Percentiles rank a stretch among this genome's conserved stretches.
These are phyloP conservation scores for Talaromyces stipitatus DNA, from an alignment of 495 filamentous ascomycete species.

Conservation along the genomic window DNA sequence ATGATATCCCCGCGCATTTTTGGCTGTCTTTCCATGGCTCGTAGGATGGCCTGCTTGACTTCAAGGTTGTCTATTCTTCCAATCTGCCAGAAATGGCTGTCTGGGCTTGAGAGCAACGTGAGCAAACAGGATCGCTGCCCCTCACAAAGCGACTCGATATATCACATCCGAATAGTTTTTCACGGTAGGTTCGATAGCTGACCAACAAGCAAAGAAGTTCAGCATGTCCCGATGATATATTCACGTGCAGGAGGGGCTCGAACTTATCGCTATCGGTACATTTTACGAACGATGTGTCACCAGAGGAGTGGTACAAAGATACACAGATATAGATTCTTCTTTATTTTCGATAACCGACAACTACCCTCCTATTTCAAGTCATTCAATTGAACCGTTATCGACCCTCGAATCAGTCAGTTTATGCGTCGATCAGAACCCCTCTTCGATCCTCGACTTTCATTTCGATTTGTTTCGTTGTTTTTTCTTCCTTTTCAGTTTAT, in stretches of 20 bases:
- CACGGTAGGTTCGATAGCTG: too few species aligned
- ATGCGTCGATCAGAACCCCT: background rate
- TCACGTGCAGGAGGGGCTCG: background rate
- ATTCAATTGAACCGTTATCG: background rate
- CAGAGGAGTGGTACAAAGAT: background rate
- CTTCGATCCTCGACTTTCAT: background rate
- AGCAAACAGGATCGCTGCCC: too few species aligned
- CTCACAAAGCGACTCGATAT: too few species aligned
- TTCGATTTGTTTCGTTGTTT: background rate
- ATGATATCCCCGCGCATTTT: slow-evolving; percentile 7
- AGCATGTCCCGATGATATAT: background rate
- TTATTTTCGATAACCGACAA: background rate
- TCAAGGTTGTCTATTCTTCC: background rate
- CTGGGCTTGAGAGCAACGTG: too few species aligned
- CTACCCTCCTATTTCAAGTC: background rate
- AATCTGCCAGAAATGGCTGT: background rate
- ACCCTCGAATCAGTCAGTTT: background rate
- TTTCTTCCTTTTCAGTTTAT: background rate
- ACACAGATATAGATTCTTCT: background rate
- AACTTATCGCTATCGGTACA: background rate
- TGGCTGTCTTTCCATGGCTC: background rate
- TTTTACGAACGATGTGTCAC: background rate
- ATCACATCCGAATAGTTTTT: too few species aligned
- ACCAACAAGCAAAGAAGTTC: background rate
- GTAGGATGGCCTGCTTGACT: background rate